These are phyloP conservation scores for Solanum pinnatisectum DNA, from an alignment of 257 asterid species.

Conservation along the genomic window DNA sequence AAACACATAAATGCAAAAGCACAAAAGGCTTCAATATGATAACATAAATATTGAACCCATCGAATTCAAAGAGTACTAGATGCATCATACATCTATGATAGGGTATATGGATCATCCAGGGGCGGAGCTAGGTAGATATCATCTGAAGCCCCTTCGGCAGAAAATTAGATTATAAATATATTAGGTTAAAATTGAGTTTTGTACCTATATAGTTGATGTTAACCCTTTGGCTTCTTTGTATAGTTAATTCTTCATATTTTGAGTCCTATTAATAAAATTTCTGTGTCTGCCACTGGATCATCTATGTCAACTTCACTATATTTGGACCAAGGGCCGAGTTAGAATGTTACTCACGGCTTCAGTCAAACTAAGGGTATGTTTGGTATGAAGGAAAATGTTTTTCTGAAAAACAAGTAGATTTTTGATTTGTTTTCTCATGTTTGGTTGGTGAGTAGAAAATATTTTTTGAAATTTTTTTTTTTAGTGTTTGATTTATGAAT, in stretches of 20 bases:
- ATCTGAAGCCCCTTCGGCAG: neutral
- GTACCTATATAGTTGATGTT: too few relatives aligned
- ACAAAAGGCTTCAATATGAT: neutral
- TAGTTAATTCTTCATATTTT: neutral
- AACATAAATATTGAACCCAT: neutral
- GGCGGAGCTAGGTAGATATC: too few relatives aligned
- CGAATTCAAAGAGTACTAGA: neutral
- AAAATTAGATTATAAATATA: too few relatives aligned
- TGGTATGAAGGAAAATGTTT: too few relatives aligned
- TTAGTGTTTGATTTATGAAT: too few relatives aligned
- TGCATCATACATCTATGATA: neutral
- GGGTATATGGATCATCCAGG: neutral
- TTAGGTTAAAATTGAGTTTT: too few relatives aligned
- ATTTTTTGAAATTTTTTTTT: too few relatives aligned
- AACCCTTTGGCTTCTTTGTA: neutral
- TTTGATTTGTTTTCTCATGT: too few relatives aligned
- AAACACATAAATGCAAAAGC: neutral
- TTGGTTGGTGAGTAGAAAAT: too few relatives aligned
- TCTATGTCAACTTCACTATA: neutral
- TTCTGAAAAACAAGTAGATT: too few relatives aligned
- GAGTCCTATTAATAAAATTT: neutral
- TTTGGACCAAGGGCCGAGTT: neutral
- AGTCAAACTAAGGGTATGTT: neutral
- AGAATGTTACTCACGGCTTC: neutral
- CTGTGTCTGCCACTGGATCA: too few relatives aligned